Base-by-base conservation (phyloP, 2,329 filamentous ascomycete species). In the Alternaria postmessia region DNA sequence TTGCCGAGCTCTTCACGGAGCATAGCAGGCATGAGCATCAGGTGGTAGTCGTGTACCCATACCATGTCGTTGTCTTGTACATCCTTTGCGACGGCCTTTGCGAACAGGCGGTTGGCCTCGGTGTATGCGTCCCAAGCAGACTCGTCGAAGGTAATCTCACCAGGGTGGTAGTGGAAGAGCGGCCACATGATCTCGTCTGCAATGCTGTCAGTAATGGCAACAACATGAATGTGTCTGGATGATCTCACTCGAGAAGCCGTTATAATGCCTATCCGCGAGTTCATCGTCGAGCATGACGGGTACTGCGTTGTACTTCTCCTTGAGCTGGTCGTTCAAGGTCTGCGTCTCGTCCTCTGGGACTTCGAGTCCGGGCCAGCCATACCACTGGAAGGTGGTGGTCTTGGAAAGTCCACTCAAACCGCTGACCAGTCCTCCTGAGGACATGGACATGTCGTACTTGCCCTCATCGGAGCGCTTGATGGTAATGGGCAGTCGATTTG, bases 31-130 rank as follows among this genome's bases (percentile, higher is more conserved):
- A 99, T 86, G 20, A 99, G 89, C 94, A 98, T 98, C 63, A 98
- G 84, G 80, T 99, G 95, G 81, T 98, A 99, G 80, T 99, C 95
- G 79, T 99, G 95, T 6, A 99, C 92, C 95, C 95, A 99, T 72
- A 99, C 91, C 72, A 97, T 82, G 79, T 99, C 95, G 57, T 93
- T 94, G 77, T 98, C 94, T 78, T 94, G 87, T 11, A 97, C 92
- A 71, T 97, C 92, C 70, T 90, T 89, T 57, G 91, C 89, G 67
- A 99, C 90, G 14, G 91, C 89, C 81, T 94, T 90, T 60, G 95
- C 94, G 74, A 98, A 99, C 7, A 96, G 85, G 48, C 91, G 88
- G 81, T 98, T 99, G 67, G 96, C 94, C 75, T 97, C 91, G 73
- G 89, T 89, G 83, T 98, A 98, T 53, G 93, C 94, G 24, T 89